These are phyloP conservation scores for Geotrichum bryndzae DNA, from an alignment of 1,139 yeast species.

Conservation along the genomic window DNA sequence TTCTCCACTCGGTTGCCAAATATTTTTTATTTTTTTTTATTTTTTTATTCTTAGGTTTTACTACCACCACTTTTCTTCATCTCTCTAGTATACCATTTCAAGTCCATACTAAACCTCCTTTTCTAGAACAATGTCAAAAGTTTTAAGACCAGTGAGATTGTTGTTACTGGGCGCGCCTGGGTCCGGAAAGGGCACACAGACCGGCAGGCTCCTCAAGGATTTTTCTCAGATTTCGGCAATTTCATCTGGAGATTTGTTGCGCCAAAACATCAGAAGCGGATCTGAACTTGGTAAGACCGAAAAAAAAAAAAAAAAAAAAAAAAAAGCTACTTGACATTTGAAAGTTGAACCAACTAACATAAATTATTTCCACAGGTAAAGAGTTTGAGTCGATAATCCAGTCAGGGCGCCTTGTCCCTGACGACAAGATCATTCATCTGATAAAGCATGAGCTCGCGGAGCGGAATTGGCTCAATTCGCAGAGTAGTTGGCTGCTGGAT, in stretches of 20 bases:
- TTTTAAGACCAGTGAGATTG: slow-evolving; percentile 49
- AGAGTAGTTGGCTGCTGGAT: slow-evolving; percentile 68
- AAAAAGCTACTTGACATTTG: not conserved
- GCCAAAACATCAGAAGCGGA: slow-evolving; percentile 55
- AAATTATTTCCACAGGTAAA: slow-evolving; percentile 8
- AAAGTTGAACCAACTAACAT: not conserved
- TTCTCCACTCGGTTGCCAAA: not conserved
- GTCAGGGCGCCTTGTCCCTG: slow-evolving; percentile 69
- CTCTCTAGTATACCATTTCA: not conserved
- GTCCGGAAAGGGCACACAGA: slow-evolving; percentile 88
- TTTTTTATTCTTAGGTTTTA: not conserved
- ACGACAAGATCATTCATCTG: slow-evolving; percentile 55
- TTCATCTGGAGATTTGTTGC: slow-evolving; percentile 78
- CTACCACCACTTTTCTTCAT: not conserved
- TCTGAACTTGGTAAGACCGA: slow-evolving; percentile 49
- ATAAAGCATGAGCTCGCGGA: slow-evolving; percentile 46
- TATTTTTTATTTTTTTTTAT: not conserved
- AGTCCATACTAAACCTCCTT: not conserved
- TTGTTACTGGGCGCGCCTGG: slow-evolving; percentile 90
- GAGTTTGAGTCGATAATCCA: slow-evolving; percentile 53
- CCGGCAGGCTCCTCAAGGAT: slow-evolving; percentile 53
- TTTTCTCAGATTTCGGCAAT: slow-evolving; percentile 46
- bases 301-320: not conserved
- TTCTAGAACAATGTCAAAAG: not conserved
- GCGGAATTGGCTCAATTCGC: slow-evolving; percentile 43